Evolutionary conservation across 1,139 yeast species (phyloP).

Genomic region (Candida smagusa): DNA sequence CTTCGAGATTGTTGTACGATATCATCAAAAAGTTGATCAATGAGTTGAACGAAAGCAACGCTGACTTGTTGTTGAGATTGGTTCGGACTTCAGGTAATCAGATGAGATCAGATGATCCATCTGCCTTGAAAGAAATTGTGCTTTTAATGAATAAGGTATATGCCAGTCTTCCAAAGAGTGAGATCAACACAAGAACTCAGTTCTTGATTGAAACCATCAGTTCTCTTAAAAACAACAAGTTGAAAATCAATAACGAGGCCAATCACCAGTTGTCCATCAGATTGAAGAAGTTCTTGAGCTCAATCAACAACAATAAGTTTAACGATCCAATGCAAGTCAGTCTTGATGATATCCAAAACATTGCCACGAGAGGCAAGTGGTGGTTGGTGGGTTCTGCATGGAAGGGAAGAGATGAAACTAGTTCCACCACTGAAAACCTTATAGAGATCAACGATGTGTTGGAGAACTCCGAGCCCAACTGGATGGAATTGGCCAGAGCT

Average conservation of each 20-base stretch:
- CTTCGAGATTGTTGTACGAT: slow-evolving; percentile 75
- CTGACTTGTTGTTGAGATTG: slow-evolving; percentile 72
- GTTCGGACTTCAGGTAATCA: slow-evolving; percentile 78
- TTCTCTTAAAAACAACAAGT: slow-evolving; percentile 81
- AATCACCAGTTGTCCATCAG: slow-evolving; percentile 50
- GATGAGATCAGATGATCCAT: slow-evolving; percentile 86
- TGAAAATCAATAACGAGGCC: slow-evolving; percentile 51
- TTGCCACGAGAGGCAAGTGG: slow-evolving; percentile 90
- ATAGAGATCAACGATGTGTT: slow-evolving; percentile 51
- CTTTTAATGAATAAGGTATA: slow-evolving; percentile 45
- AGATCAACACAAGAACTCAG: slow-evolving; percentile 63
- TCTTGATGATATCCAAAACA: slow-evolving; percentile 73
- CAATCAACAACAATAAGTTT: slow-evolving; percentile 40
- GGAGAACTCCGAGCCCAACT: slow-evolving; percentile 75
- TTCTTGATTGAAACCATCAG: slow-evolving; percentile 83
- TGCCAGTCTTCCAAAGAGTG: slow-evolving; percentile 15
- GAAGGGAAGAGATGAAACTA: slow-evolving; percentile 54
- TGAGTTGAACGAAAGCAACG: slow-evolving; percentile 64
- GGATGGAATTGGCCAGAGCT: slow-evolving; percentile 80
- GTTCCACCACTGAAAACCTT: slow-evolving; percentile 22
- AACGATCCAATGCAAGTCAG: slow-evolving; percentile 83
- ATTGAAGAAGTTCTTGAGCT: slow-evolving; percentile 66
- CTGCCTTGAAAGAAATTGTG: slow-evolving; percentile 78
- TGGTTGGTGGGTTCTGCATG: slow-evolving; percentile 99
- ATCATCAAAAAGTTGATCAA: slow-evolving; percentile 55